Evolutionary conservation across 179 eudicot species (phyloP).

Genomic region (Silene vulgaris): DNA sequence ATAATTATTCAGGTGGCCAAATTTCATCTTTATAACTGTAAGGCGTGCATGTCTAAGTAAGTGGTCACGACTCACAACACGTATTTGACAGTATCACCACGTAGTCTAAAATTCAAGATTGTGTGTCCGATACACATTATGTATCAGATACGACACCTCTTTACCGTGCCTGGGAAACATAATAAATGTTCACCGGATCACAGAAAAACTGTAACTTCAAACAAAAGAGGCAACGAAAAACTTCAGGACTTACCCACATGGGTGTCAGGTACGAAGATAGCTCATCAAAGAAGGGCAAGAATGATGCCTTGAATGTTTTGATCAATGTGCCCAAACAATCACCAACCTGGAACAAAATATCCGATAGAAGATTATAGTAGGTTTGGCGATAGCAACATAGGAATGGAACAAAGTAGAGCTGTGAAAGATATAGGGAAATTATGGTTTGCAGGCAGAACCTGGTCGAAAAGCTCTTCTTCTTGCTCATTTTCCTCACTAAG

Average conservation of each 20-base stretch:
- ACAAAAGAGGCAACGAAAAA: neutral
- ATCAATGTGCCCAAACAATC: slow-evolving; percentile 89
- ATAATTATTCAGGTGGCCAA: too few relatives aligned
- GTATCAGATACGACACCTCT: too few relatives aligned
- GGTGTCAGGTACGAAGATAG: slow-evolving; percentile 81
- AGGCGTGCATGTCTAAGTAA: too few relatives aligned
- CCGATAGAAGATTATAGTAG: slow-evolving; percentile 4
- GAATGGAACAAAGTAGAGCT: neutral
- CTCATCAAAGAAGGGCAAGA: slow-evolving; percentile 95
- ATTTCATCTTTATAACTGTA: too few relatives aligned
- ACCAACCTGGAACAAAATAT: slow-evolving; percentile 54
- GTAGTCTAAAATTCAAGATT: too few relatives aligned
- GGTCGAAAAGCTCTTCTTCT: slow-evolving; percentile 95
- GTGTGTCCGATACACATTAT: too few relatives aligned
- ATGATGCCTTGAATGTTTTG: slow-evolving; percentile 86
- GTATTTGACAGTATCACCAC: too few relatives aligned
- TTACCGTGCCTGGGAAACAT: too few relatives aligned
- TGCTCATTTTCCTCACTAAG: slow-evolving; percentile 89
- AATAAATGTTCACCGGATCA: neutral
- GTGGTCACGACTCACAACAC: too few relatives aligned
- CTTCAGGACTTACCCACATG: slow-evolving; percentile 77
- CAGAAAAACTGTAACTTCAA: neutral
- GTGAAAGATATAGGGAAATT: neutral
- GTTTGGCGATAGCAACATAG: neutral
- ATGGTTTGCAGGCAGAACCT: slow-evolving; percentile 40